These are phyloP conservation scores for Kazachstania africana DNA, from an alignment of 805 yeast species.

Conservation along the genomic window DNA sequence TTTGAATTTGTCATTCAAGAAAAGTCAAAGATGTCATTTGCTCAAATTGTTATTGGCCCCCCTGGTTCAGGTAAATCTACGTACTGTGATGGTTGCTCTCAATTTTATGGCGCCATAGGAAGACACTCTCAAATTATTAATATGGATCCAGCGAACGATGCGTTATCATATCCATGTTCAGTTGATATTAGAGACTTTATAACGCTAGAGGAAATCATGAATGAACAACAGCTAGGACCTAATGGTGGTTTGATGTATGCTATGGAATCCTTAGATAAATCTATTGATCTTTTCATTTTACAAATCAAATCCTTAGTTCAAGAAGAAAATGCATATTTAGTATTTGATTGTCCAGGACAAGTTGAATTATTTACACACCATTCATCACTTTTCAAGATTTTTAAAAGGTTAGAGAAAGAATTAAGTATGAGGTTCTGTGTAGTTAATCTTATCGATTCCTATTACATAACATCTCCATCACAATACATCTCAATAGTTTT, in stretches of 20 bases:
- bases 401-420: slow-evolving; percentile 49
- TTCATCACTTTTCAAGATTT: slow-evolving; percentile 56
- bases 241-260: slow-evolving; percentile 87
- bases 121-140: slow-evolving; percentile 76
- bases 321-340: slow-evolving; percentile 48
- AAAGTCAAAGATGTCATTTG: slow-evolving; percentile 49
- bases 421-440: slow-evolving; percentile 69
- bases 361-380: slow-evolving; percentile 91
- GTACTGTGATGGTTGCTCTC: slow-evolving; percentile 83
- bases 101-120: slow-evolving; percentile 89
- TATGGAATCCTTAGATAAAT: slow-evolving; percentile 50
- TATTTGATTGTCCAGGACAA: slow-evolving; percentile 93
- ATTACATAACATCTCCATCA: slow-evolving; percentile 73
- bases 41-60: slow-evolving; percentile 92
- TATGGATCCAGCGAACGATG: slow-evolving; percentile 86
- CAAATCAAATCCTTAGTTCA: slow-evolving; percentile 45
- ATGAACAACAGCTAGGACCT: slow-evolving; percentile 62
- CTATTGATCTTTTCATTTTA: slow-evolving; percentile 45
- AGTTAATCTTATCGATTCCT: slow-evolving; percentile 75
- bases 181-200: slow-evolving; percentile 71
- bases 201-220: slow-evolving; percentile 70
- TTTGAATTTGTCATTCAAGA: too few species aligned
- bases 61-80: slow-evolving; percentile 98
- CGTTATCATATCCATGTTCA: slow-evolving; percentile 55
- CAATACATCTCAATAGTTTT: slow-evolving; percentile 76